A percentile compares a stretch with the other conserved stretches of the same genome.
Conservation (phyloP, 306 rosid genomes). For the Begonia fuchsioides region DNA sequence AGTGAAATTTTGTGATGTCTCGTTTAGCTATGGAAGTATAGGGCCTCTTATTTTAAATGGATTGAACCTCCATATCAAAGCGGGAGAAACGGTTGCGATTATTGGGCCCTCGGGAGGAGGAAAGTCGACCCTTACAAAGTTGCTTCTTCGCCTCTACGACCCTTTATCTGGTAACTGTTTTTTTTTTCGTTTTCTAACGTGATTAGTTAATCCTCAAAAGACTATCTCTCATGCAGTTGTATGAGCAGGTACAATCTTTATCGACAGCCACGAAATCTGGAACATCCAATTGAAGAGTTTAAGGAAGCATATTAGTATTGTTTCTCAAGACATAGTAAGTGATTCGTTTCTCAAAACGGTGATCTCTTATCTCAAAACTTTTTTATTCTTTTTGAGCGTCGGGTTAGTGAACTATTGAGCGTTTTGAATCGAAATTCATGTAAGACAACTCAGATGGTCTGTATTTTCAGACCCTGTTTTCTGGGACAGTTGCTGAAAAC, state of each 20-base stretch:
- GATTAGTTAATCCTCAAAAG: not conserved
- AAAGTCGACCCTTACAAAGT: constrained; percentile 68
- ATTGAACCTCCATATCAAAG: constrained; percentile 51
- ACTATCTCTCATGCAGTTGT: not conserved
- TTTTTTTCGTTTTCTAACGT: not conserved
- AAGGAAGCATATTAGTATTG: constrained; percentile 63
- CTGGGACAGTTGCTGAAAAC: constrained; percentile 84
- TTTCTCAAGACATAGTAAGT: constrained; percentile 86
- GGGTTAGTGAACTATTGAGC: too few species aligned
- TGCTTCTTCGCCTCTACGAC: constrained; percentile 81
- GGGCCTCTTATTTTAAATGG: constrained; percentile 45
- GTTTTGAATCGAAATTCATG: too few species aligned
- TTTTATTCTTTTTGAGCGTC: too few species aligned
- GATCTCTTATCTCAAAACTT: too few species aligned
- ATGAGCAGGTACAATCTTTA: constrained; percentile 41
- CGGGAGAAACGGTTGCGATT: constrained; percentile 84
- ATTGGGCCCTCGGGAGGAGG: constrained; percentile 97
- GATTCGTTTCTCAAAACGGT: not conserved
- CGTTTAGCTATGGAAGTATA: constrained; percentile 49
- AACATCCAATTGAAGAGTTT: constrained; percentile 41
- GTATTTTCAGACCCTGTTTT: constrained; percentile 50
- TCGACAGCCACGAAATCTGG: constrained; percentile 49
- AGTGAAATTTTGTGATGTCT: constrained; percentile 49
- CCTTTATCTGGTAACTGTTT: constrained; percentile 51
- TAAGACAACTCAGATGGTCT: too few species aligned